Base-by-base conservation (phyloP, 83 land plant species). In the Diphasiastrum complanatum region DNA sequence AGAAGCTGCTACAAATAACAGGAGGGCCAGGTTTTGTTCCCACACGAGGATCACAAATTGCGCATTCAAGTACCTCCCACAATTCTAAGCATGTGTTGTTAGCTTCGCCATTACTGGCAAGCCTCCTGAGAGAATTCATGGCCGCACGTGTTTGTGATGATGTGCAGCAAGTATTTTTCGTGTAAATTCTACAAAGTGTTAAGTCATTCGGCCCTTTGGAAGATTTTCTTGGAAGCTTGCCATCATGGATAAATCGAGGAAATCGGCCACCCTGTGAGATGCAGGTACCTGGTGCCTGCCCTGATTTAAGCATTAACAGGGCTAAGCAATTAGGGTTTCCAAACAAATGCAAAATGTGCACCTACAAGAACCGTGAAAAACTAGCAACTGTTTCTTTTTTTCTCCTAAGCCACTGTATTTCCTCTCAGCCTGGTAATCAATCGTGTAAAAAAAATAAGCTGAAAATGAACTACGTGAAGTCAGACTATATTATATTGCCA, bases 1-100 rank as follows among this genome's bases (percentile, higher is more conserved):
- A 90, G 35, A 90, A 76, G 20, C 85, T 75, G 11, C 62, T 54
- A 52, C 96, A 90, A 22, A 90, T 66, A 12, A 72, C 45, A 4
- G 96, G 96, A 32, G 82, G 92, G 38, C 96, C 96, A 28, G 81
- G 76, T 40, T 59, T 56, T 48, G 72, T 66, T n/a, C 96, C 96
- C 27, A 90, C 78, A 19, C 32, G 73, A 31, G 96, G 96, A 79
- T 90, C 92, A 74, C 96, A 90, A 24, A 90, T 79, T 0, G 96
- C 71, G 63, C 96, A 90, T 71, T 90, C 88, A 68, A 90, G 47
- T 26, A 84, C 70, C 68, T 90, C 92, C 96, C 96, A 90, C 23
- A 81, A 45, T 8, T 79, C 70, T 58, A 90, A 65, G 75, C 96
- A 90, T 20, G 86, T 84, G 64, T 75, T 55, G 61, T 70, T 83